Percentiles rank a stretch among this genome's conserved stretches.
Conservation (phyloP, 2,329 filamentous ascomycete species). For the Alternaria ventricosa region DNA sequence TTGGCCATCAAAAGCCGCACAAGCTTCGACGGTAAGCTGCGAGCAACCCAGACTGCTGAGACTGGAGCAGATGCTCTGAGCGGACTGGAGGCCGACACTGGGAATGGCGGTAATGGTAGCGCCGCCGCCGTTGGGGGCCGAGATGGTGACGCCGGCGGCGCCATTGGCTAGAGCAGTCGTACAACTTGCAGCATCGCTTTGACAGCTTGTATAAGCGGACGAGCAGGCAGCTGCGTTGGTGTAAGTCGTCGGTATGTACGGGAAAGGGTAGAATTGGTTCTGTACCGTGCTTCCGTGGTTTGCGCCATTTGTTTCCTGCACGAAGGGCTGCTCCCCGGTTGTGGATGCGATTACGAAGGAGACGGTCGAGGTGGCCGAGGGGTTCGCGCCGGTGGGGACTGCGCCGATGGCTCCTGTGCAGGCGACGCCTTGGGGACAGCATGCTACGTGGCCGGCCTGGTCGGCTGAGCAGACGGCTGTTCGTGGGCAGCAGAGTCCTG, state of each 20-base stretch:
- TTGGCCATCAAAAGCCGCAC: slow-evolving; percentile 48
- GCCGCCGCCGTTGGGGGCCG: slow-evolving; percentile 57
- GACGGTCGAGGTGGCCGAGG: slow-evolving; percentile 24
- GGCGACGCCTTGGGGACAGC: slow-evolving; percentile 63
- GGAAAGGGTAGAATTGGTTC: slow-evolving; percentile 60
- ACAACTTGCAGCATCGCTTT: slow-evolving; percentile 53
- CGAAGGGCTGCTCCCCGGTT: slow-evolving; percentile 26
- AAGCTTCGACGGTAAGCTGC: slow-evolving; percentile 56
- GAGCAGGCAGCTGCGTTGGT: slow-evolving; percentile 59
- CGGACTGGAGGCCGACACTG: slow-evolving; percentile 36
- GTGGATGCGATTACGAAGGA: slow-evolving; percentile 28
- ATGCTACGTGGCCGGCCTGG: slow-evolving; percentile 64
- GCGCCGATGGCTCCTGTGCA: slow-evolving; percentile 58
- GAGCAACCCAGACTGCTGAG: slow-evolving; percentile 57
- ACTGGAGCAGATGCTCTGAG: slow-evolving; percentile 43
- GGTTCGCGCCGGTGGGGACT: slow-evolving; percentile 17
- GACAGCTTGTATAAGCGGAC: slow-evolving; percentile 61
- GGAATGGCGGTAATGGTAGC: slow-evolving; percentile 56
- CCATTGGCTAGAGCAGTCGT: slow-evolving; percentile 55
- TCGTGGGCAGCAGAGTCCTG: slow-evolving; percentile 62
- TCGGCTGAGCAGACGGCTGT: slow-evolving; percentile 64
- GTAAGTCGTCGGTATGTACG: slow-evolving; percentile 62
- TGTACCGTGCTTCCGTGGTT: slow-evolving; percentile 49
- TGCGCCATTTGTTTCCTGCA: slow-evolving; percentile 29
- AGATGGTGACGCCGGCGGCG: slow-evolving; percentile 60